These are phyloP conservation scores for Claviceps sp. DNA, from an alignment of 2,329 filamentous ascomycete species.

Conservation along the genomic window DNA sequence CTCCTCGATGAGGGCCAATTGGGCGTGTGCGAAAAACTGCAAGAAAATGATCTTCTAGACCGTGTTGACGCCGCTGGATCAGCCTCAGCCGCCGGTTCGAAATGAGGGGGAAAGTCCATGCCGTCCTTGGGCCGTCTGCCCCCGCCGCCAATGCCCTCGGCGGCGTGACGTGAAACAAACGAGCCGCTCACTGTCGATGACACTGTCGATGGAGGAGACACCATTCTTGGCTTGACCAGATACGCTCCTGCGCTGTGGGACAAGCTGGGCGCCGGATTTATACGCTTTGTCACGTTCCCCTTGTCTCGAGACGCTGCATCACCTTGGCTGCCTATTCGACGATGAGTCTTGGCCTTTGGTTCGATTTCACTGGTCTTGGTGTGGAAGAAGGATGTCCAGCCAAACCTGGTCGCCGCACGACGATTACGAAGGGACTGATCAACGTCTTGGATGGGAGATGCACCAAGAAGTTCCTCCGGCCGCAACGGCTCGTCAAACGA, in stretches of 20 bases:
- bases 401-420: conserved; percentile 5
- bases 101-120: conserved; percentile 9
- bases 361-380: conserved; percentile 19
- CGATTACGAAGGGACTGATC: conserved; percentile 6
- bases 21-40: conserved; percentile 42
- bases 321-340: conserved; percentile 10
- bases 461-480: conserved; percentile 17
- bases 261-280: conserved; percentile 12
- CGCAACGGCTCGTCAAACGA: conserved; percentile 23
- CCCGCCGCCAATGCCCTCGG: conserved; percentile 9
- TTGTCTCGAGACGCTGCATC: conserved; percentile 16
- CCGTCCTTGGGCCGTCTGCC: conserved; percentile 7
- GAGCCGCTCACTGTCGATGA: conserved; percentile 11
- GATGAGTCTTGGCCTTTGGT: conserved; percentile 9
- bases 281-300: conserved; percentile 14
- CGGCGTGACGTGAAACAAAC: conserved; percentile 13
- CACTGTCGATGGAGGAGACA: conserved; percentile 15
- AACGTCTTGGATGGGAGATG: conserved; percentile 13
- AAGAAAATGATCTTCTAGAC: conserved; percentile 41
- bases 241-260: conserved; percentile 15
- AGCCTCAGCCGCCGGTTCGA: conserved; percentile 15
- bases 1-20: conserved; percentile 21
- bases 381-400: conserved; percentile 48
- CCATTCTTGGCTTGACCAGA: conserved; percentile 24
- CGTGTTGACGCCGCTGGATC: conserved; percentile 26